phyloP scores from a whole-genome alignment of 148 eudicot species.

The Chenopodium suecicum region DNA sequence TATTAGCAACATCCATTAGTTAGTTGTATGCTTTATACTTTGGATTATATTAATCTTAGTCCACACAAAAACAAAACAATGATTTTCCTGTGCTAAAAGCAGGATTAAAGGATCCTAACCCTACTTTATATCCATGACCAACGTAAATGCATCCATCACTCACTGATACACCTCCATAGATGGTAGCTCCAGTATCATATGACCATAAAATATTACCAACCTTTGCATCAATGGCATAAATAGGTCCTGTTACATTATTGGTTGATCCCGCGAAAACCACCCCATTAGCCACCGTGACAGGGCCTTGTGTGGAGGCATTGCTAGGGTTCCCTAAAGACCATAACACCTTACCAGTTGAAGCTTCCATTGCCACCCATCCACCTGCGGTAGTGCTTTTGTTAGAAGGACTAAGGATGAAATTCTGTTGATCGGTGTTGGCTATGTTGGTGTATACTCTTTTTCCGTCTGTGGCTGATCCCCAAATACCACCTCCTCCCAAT shows the following conservation, averaged over 20 bases:
- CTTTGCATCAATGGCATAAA: conserved; percentile 50
- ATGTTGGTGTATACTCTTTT: conserved; percentile 55
- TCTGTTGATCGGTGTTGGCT: conserved; percentile 31
- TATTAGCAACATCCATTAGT: no score
- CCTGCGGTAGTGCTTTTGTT: conserved; percentile 36
- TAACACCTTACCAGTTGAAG: conserved; percentile 36
- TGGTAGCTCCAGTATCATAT: conserved; percentile 46
- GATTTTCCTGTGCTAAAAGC: conserved; percentile 32
- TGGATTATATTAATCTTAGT: neutral
- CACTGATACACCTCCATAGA: conserved; percentile 53
- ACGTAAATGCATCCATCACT: conserved; percentile 52
- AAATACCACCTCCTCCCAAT: conserved; percentile 50
- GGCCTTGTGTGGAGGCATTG: conserved; percentile 41
- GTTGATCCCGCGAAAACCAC: conserved; percentile 56
- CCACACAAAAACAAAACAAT: conserved; percentile 41
- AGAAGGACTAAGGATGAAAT: conserved; percentile 51
- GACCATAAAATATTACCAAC: conserved; percentile 55
- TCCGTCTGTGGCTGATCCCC: conserved; percentile 74
- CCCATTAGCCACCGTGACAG: conserved; percentile 58
- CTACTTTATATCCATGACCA: conserved; percentile 46
- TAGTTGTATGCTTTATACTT: neutral
- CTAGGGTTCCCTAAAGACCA: conserved; percentile 57
- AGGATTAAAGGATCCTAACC: conserved; percentile 26
- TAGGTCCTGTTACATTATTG: conserved; percentile 31
- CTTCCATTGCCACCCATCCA: conserved; percentile 68